Evolutionary conservation across 2,329 filamentous ascomycete genomes (phyloP).

Genomic region (Esteya vermicola): DNA sequence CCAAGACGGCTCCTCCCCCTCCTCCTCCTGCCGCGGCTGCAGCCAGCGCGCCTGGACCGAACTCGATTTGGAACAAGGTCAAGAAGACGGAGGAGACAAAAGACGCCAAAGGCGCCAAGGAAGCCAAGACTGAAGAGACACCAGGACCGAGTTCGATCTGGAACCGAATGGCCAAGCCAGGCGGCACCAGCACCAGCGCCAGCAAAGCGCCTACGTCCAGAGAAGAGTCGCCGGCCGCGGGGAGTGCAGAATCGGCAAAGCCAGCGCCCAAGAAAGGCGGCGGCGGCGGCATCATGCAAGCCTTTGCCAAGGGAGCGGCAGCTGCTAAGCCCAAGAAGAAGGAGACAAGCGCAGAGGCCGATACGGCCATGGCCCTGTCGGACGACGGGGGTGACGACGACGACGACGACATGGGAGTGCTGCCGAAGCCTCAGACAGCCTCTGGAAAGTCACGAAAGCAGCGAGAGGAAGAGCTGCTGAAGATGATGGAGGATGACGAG

Average conservation of each 20-base stretch:
- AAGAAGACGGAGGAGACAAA: neutral
- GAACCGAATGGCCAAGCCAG: neutral
- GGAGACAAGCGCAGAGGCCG: slow-evolving; percentile 30
- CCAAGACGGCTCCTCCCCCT: slow-evolving; percentile 13
- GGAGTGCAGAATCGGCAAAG: slow-evolving; percentile 27
- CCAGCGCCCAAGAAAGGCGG: slow-evolving; percentile 39
- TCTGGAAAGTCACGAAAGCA: slow-evolving; percentile 35
- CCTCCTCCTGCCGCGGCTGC: too few relatives aligned
- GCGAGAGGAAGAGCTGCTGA: slow-evolving; percentile 48
- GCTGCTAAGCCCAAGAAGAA: slow-evolving; percentile 35
- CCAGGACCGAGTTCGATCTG: slow-evolving; percentile 6
- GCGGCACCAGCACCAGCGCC: too few relatives aligned
- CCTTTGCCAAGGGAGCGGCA: slow-evolving; percentile 53
- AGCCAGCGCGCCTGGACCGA: slow-evolving; percentile 3
- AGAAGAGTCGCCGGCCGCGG: slow-evolving; percentile 13
- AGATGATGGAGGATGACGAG: slow-evolving; percentile 70
- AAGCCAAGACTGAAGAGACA: slow-evolving; percentile 9
- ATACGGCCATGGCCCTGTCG: slow-evolving; percentile 35
- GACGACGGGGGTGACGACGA: slow-evolving; percentile 26
- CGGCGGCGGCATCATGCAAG: slow-evolving; percentile 47
- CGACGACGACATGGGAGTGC: slow-evolving; percentile 34
- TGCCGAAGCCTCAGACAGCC: slow-evolving; percentile 22
- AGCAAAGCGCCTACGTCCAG: too few relatives aligned
- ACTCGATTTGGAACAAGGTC: slow-evolving; percentile 7
- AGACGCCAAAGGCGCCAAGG: neutral